phyloP scores from a whole-genome alignment of 108 stramenopile species.

The Nitzschia sp. region DNA sequence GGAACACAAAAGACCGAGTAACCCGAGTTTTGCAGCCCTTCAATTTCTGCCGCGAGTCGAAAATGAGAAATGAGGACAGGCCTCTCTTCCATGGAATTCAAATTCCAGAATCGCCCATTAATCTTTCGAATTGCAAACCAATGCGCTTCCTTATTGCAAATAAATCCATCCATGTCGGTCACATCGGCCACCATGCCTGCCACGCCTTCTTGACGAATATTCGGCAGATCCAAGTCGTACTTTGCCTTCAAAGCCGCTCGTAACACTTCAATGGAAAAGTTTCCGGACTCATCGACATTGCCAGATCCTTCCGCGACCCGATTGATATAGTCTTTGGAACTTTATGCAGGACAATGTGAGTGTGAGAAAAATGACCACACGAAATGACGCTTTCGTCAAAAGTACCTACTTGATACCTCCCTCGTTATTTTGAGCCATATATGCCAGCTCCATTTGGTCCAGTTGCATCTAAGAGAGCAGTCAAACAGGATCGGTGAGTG shows the following conservation, averaged over 20 bases:
- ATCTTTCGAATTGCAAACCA: constrained; percentile 92
- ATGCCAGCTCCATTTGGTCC: constrained; percentile 80
- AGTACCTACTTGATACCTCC: constrained; percentile 42
- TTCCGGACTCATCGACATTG: constrained; percentile 81
- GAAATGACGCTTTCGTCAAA: not conserved
- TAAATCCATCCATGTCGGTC: constrained; percentile 75
- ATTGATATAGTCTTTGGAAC: constrained; percentile 71
- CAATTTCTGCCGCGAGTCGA: constrained; percentile 71
- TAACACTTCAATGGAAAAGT: constrained; percentile 85
- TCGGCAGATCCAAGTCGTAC: constrained; percentile 52
- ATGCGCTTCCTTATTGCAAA: constrained; percentile 72
- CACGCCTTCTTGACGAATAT: constrained; percentile 51
- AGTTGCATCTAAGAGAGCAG: constrained; percentile 46
- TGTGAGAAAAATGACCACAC: not conserved
- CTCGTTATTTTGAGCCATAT: constrained; percentile 80
- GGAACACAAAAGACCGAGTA: constrained; percentile 35
- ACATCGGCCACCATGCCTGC: constrained; percentile 39
- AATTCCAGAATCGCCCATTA: constrained; percentile 83
- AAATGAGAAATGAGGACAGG: constrained; percentile 83
- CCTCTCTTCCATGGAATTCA: constrained; percentile 70
- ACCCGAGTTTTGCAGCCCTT: constrained; percentile 61
- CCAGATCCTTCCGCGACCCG: constrained; percentile 69
- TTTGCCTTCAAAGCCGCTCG: constrained; percentile 55
- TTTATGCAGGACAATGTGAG: not conserved
- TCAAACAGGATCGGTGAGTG: too few relatives aligned